A percentile compares a stretch with the other conserved stretches of the same genome.
Evolutionary conservation across 2,329 filamentous ascomycete genomes (phyloP).

Genomic region (Penicillium sp.): DNA sequence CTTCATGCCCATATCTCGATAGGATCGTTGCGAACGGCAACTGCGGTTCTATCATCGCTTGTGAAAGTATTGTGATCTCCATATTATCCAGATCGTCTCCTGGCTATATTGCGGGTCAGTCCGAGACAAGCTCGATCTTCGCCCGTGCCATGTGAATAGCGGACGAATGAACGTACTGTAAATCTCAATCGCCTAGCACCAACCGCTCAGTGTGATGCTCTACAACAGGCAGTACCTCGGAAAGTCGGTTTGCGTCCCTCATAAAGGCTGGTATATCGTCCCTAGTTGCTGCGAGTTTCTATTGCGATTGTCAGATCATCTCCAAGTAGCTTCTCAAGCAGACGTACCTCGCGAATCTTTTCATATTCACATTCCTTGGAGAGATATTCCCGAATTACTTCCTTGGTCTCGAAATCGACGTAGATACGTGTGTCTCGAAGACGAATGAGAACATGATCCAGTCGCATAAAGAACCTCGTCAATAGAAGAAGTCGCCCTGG

Average conservation of each 20-base stretch:
- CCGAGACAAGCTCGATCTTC: background rate
- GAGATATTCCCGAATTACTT: conserved; percentile 86
- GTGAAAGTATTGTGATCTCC: background rate
- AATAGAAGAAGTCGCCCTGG: conserved; percentile 82
- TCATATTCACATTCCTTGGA: conserved; percentile 82
- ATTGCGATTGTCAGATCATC: conserved; percentile 3
- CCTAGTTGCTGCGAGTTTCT: conserved; percentile 57
- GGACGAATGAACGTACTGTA: background rate
- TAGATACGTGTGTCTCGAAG: conserved; percentile 90
- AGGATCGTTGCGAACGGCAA: background rate
- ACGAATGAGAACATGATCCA: conserved; percentile 86
- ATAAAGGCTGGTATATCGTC: conserved; percentile 76
- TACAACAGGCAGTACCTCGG: conserved; percentile 69
- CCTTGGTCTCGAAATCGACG: conserved; percentile 77
- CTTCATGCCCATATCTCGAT: background rate
- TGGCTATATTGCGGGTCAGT: background rate
- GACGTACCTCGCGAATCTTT: conserved; percentile 68
- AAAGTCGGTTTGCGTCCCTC: conserved; percentile 76
- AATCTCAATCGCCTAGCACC: conserved; percentile 24
- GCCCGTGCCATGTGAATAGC: background rate
- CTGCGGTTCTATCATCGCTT: background rate
- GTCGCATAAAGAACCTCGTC: conserved; percentile 83
- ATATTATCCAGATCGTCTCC: background rate
- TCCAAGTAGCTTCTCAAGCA: background rate
- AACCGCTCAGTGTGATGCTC: conserved; percentile 65